phyloP scores from a whole-genome alignment of 1,139 yeast genomes.

The Debaryomyces fabryi region DNA sequence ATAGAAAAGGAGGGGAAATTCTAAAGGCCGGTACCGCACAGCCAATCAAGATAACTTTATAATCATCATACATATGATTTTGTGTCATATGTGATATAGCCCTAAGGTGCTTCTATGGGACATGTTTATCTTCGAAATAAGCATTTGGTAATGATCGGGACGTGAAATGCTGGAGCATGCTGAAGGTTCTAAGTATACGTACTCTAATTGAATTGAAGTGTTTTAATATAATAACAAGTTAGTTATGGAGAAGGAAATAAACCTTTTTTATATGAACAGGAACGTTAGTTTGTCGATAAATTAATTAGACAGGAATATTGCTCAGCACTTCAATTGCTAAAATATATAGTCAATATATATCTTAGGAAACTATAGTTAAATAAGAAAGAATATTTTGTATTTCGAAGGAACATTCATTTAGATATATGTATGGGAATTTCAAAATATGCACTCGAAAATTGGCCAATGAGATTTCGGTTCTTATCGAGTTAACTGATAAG shows the following conservation, averaged over 20 bases:
- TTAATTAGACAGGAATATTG: not conserved
- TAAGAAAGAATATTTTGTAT: not conserved
- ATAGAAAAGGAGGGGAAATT: conserved; percentile 4
- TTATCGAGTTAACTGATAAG: conserved; percentile 6
- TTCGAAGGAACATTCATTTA: not conserved
- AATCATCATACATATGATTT: conserved; percentile 3
- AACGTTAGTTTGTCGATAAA: not conserved
- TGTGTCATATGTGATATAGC: not conserved
- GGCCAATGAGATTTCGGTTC: conserved; percentile 6
- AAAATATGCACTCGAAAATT: not conserved
- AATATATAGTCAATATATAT: conserved; percentile 6
- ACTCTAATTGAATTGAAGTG: conserved; percentile 4
- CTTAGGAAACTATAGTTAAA: conserved; percentile 1
- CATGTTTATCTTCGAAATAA: not conserved
- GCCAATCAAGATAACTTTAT: conserved; percentile 1
- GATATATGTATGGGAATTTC: not conserved
- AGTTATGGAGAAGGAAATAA: not conserved
- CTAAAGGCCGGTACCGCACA: not conserved
- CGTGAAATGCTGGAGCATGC: no score
- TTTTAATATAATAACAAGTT: not conserved
- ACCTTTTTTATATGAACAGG: conserved; percentile 2
- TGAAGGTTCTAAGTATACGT: not conserved
- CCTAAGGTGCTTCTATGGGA: not conserved
- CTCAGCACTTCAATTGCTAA: conserved; percentile 4
- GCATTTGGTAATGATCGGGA: not conserved